A percentile compares a stretch with the other conserved stretches of the same genome.
These are phyloP conservation scores for Alternaria hordeiaustralica DNA, from an alignment of 2,329 filamentous ascomycete genomes.

Conservation along the genomic window DNA sequence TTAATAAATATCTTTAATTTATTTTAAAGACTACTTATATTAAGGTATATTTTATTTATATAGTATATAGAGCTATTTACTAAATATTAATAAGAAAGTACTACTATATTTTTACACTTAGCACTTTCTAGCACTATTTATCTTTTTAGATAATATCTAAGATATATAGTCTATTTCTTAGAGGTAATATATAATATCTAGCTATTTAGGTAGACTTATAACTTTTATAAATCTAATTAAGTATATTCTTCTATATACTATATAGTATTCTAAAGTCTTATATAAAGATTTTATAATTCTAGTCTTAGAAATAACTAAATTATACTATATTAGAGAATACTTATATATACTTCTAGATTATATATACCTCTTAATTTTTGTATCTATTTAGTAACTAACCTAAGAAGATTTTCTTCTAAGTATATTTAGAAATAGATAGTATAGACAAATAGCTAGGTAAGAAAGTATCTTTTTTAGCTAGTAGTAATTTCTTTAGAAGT, in stretches of 20 bases:
- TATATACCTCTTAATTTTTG: background rate
- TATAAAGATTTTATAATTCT: slow-evolving; percentile 1
- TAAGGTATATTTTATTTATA: slow-evolving; percentile 1
- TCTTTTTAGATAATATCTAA: background rate
- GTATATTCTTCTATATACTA: background rate
- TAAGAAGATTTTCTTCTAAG: slow-evolving; percentile 15
- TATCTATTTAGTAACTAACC: slow-evolving; percentile 6
- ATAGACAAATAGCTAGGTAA: slow-evolving; percentile 15
- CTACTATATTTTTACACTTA: background rate
- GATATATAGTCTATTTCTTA: background rate
- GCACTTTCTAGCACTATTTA: background rate
- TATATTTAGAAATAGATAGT: slow-evolving; percentile 18
- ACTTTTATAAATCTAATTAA: background rate
- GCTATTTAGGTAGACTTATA: background rate
- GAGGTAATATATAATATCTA: background rate
- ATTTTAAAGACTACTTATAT: background rate
- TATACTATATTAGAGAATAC: background rate
- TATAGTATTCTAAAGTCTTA: background rate
- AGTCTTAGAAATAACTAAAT: background rate
- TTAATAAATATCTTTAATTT: background rate
- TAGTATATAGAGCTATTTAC: background rate
- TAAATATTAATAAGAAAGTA: background rate
- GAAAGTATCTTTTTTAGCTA: slow-evolving; percentile 1
- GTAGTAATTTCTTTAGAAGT: background rate
- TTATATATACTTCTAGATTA: background rate